These are phyloP conservation scores for Phaffomyces opuntiae DNA, from an alignment of 805 yeast species.

Conservation along the genomic window DNA sequence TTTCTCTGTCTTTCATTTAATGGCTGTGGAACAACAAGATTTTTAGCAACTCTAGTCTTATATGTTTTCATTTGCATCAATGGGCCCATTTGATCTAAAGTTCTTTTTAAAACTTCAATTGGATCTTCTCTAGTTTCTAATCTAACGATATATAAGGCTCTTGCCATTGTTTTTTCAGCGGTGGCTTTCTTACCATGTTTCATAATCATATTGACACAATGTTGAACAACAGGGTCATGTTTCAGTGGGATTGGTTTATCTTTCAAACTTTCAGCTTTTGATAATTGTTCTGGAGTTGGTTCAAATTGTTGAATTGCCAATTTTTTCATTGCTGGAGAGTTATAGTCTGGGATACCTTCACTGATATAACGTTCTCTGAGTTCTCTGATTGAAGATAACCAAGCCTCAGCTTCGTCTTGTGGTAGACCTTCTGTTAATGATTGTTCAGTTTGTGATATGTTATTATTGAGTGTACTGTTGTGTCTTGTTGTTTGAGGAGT, in stretches of 20 bases:
- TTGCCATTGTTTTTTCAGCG: slow-evolving; percentile 66
- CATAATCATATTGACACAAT: slow-evolving; percentile 85
- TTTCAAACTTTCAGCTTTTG: slow-evolving; percentile 44
- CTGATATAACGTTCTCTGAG: slow-evolving; percentile 25
- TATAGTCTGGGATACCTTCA: slow-evolving; percentile 27
- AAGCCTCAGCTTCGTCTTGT: slow-evolving; percentile 30
- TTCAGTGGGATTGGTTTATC: slow-evolving; percentile 51
- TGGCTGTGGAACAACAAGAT: slow-evolving; percentile 75
- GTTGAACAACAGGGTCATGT: slow-evolving; percentile 64
- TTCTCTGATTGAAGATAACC: slow-evolving; percentile 38
- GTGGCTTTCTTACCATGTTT: slow-evolving; percentile 79
- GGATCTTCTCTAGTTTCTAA: slow-evolving; percentile 75
- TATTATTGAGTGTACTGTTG: slow-evolving; percentile 3
- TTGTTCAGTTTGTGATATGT: slow-evolving; percentile 3
- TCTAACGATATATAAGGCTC: slow-evolving; percentile 75
- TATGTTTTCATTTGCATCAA: slow-evolving; percentile 68
- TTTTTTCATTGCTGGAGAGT: slow-evolving; percentile 21
- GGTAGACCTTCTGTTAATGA: slow-evolving; percentile 4
- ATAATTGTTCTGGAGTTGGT: slow-evolving; percentile 61
- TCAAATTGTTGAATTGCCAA: slow-evolving; percentile 30
- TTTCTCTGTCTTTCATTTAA: slow-evolving; percentile 74
- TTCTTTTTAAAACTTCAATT: slow-evolving; percentile 61
- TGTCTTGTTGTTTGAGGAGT: not conserved
- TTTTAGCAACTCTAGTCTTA: slow-evolving; percentile 83
- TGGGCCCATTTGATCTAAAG: slow-evolving; percentile 80